Conservation (phyloP, 2,329 filamentous ascomycete genomes). For the Fusarium sulawesiense region DNA sequence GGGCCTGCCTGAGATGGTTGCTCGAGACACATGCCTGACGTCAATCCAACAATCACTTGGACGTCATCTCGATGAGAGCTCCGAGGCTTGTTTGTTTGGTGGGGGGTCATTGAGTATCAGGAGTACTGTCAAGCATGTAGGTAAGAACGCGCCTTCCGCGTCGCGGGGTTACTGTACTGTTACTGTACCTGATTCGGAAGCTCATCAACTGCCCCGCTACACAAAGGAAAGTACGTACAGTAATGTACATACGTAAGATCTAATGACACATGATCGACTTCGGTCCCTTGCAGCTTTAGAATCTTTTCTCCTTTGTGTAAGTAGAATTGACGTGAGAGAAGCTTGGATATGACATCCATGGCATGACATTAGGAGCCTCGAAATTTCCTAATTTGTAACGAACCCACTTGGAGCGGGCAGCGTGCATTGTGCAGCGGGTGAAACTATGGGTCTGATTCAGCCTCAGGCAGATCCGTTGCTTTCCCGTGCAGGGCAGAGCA, state of each 20-base stretch:
- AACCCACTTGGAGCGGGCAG: slow-evolving; percentile 12
- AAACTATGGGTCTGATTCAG: neutral
- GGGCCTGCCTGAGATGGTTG: slow-evolving; percentile 32
- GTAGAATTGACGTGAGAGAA: neutral
- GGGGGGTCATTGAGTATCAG: slow-evolving; percentile 5
- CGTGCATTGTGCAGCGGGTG: neutral
- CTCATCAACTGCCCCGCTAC: slow-evolving; percentile 1
- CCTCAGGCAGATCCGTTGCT: slow-evolving; percentile 1
- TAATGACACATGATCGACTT: neutral
- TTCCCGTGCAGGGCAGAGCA: neutral
- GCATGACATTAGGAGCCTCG: neutral
- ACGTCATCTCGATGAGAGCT: slow-evolving; percentile 34
- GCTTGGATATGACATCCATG: slow-evolving; percentile 7
- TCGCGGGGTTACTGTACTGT: slow-evolving; percentile 18
- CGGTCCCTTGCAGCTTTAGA: slow-evolving; percentile 20
- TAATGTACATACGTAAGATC: neutral
- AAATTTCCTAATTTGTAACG: neutral
- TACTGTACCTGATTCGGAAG: slow-evolving; percentile 1
- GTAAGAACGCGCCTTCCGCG: slow-evolving; percentile 29
- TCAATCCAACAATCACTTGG: slow-evolving; percentile 35
- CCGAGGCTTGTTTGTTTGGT: slow-evolving; percentile 22
- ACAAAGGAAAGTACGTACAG: neutral
- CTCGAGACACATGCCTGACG: slow-evolving; percentile 26
- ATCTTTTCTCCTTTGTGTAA: neutral
- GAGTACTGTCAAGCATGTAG: neutral